These are phyloP conservation scores for Sanguinoderma infundibulare DNA, from an alignment of 1,284 basidiomycete species.

Conservation along the genomic window DNA sequence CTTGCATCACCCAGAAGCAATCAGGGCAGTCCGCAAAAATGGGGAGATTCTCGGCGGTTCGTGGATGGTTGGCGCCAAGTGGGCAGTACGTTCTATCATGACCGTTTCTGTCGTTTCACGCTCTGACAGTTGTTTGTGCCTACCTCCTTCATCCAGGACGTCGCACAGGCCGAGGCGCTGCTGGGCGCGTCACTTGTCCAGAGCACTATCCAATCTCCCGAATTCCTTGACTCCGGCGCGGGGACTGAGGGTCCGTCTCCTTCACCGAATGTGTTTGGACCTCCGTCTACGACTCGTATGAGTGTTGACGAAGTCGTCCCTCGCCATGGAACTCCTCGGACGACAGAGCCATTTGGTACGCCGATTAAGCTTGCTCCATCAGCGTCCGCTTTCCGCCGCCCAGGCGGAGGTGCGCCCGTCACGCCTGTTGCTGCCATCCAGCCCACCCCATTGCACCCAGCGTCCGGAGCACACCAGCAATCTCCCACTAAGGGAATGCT, in stretches of 20 bases:
- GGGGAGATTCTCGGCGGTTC: conserved; percentile 74
- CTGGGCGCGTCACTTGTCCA: conserved; percentile 46
- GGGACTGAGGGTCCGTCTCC: conserved; percentile 34
- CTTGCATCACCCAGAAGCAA: conserved; percentile 66
- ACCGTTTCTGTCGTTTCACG: conserved; percentile 1
- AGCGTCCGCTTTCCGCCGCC: conserved; percentile 65
- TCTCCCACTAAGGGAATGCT: conserved; percentile 61
- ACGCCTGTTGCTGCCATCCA: conserved; percentile 2
- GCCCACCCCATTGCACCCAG: not conserved
- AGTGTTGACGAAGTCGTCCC: conserved; percentile 29
- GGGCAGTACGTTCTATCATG: conserved; percentile 58
- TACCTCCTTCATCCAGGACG: conserved; percentile 49
- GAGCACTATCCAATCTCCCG: conserved; percentile 27
- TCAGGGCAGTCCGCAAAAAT: conserved; percentile 76
- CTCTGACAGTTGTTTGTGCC: conserved; percentile 15
- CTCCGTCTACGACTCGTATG: conserved; percentile 22
- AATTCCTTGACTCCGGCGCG: conserved; percentile 22
- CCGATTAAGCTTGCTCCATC: conserved; percentile 74
- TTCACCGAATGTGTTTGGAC: conserved; percentile 23
- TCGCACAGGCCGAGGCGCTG: conserved; percentile 56
- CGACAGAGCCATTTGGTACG: conserved; percentile 41
- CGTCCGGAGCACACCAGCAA: conserved; percentile 26
- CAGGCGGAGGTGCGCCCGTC: conserved; percentile 31
- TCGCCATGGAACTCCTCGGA: conserved; percentile 22
- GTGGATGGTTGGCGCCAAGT: conserved; percentile 85